Base-by-base conservation (phyloP, 108 stramenopile genomes). In the Nitzschia sp. region DNA sequence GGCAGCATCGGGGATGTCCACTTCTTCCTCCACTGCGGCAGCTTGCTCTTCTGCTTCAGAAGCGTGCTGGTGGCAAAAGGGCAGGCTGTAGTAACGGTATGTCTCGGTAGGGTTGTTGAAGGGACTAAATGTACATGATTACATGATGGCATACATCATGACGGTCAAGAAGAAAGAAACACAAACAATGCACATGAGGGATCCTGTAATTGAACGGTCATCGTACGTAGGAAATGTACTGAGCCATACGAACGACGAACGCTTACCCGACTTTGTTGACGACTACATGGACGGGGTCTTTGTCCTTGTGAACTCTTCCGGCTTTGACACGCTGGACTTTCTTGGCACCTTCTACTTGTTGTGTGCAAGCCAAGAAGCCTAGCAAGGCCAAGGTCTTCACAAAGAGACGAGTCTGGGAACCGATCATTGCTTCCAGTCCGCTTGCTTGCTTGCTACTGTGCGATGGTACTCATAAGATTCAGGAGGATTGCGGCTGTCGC, bases 101-200 rank as follows among this genome's bases (percentile, higher is more conserved):
- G 97, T 99, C 70, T 98, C 98, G 21, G 94, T 92, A 15, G 97
- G 98, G 82, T 99, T 99, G 78, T 96, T 97, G 85, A 96, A 99
- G 17, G 98, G 98, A 21, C 96, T 96, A n/a, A n/a, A n/a, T n/a
- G n/a, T 60, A 44, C 19, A 61, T 24, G 19, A 39, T 7, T 34
- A 20, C 14, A n/a, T n/a, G 14, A 70, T 8, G 39, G 59, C 44
- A 60, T n/a, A 64, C 14, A 8, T 41, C 3, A 46, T 6, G 37
- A 10, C 10, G 15, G 29, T 15, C 38, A 25, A 8, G 7, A 61
- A 40, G 10, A 50, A 19, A 50, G 2, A 50, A n/a, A n/a, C 17
- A 50, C 48, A 17, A 17, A 19, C 48, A 50, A n/a, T 17, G 15
- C 48, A 19, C 19, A 50, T 50, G 20, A 12, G n/a, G 22, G 53